These are phyloP conservation scores for Artemisia tridentata DNA, from an alignment of 129 eudicot species.

Conservation along the genomic window DNA sequence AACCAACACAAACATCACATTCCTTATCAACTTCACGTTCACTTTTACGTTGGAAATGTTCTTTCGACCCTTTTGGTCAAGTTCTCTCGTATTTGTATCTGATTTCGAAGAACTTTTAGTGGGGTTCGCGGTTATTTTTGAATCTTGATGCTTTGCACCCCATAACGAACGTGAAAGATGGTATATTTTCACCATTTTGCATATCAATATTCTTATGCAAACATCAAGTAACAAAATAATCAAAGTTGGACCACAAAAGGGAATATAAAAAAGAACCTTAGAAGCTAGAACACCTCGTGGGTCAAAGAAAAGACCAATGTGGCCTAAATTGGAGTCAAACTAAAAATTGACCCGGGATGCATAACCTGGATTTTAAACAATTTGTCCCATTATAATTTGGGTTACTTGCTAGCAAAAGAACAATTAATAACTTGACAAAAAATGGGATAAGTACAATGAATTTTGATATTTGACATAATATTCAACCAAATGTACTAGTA, in stretches of 20 bases:
- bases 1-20: slow-evolving; percentile 24
- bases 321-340: neutral
- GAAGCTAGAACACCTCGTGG: neutral
- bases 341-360: slow-evolving; percentile 10
- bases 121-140: neutral
- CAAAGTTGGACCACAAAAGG: neutral
- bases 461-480: too few species aligned
- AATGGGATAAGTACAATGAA: too few species aligned
- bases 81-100: neutral
- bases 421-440: too few species aligned
- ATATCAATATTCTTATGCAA: neutral
- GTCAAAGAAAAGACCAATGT: slow-evolving; percentile 10
- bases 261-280: too few species aligned
- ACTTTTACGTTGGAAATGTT: neutral
- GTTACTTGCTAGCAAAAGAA: too few species aligned
- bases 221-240: neutral
- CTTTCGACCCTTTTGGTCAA: neutral
- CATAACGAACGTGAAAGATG: slow-evolving; percentile 2
- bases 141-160: neutral
- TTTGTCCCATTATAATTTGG: too few species aligned
- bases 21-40: neutral
- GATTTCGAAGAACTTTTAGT: neutral
- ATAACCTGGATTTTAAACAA: neutral
- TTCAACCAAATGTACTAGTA: too few species aligned
- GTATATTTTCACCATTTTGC: neutral